Evolutionary conservation across 164 flowering plant species (phyloP), one percentile per base, ranked within the genome.

Genomic region (Sedum album): DNA sequence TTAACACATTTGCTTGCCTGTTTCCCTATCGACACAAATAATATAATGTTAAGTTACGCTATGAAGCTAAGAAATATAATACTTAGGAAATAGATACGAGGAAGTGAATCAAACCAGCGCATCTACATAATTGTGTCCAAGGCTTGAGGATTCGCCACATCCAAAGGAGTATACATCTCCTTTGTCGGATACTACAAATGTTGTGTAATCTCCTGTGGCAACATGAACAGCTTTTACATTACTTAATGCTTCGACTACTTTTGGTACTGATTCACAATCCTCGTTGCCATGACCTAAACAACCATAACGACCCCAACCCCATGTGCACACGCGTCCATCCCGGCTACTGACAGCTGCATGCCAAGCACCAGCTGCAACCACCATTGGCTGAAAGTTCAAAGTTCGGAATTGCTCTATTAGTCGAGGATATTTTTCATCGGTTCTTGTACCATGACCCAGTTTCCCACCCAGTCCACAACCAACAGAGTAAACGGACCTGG

Each of bases 281-380:
- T 92, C 99, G 60, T 90, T 88, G n/a, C 99, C 99, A 70, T 95
- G 99, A 28, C 99, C 99, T 68, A 95, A 80, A 82, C 99, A 95
- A 31, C 99, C 99, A 66, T 91, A 88, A 4, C 97, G 91, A 2
- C 97, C 97, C 99, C 99, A 95, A 21, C 99, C 99, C 99, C 99
- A 95, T 2, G 99, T 95, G 79, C 99, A 95, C 9, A 95, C 97
- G 44, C 99, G 81, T 23, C 99, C 99, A 72, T 95, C 99, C 30
- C 69, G 78, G 7, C 99, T 97, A 11, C 90, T 96, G 14, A 90
- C 97, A 55, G 97, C 99, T 64, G 97, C 97, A 76, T 95, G 99
- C 99, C 99, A 95, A 71, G 99, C 96, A 74, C 99, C 99, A n/a
- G 99, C 97, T 7, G 99, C 91, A 66, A 95, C 89, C 28, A 85